These are phyloP conservation scores for Fusarium armeniacum DNA, from an alignment of 2,329 filamentous ascomycete species.

Conservation along the genomic window DNA sequence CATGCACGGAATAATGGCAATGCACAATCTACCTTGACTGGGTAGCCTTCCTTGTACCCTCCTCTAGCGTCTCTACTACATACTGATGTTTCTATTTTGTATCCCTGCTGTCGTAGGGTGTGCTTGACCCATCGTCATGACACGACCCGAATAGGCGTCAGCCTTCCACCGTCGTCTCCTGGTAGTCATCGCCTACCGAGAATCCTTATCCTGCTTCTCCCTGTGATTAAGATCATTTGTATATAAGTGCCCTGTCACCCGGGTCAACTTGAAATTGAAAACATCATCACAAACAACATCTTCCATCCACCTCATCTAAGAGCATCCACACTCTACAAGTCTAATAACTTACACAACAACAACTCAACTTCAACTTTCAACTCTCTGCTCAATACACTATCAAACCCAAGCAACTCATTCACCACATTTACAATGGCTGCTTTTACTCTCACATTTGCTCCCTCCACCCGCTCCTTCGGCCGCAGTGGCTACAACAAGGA, in stretches of 20 bases:
- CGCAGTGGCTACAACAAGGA: conserved; percentile 47
- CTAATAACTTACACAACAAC: conserved; percentile 10
- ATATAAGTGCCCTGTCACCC: conserved; percentile 38
- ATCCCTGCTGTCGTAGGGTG: conserved; percentile 30
- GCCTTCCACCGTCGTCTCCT: conserved; percentile 27
- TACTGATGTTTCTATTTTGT: conserved; percentile 44
- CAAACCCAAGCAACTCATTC: conserved; percentile 8
- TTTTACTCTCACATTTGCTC: conserved; percentile 47
- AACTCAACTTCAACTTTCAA: conserved; percentile 11
- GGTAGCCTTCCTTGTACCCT: conserved; percentile 21
- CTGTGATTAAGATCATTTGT: conserved; percentile 15
- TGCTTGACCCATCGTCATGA: conserved; percentile 34
- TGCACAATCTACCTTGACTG: conserved; percentile 21
- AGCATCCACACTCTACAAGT: conserved; percentile 23
- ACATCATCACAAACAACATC: conserved; percentile 35
- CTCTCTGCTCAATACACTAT: neutral
- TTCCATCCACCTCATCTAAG: conserved; percentile 14
- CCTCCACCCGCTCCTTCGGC: conserved; percentile 46
- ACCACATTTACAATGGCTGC: conserved; percentile 50
- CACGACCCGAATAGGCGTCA: conserved; percentile 41
- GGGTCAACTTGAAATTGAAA: conserved; percentile 11
- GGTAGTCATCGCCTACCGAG: conserved; percentile 17
- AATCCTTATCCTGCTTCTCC: conserved; percentile 24
- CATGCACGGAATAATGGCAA: conserved; percentile 31
- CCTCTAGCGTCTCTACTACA: conserved; percentile 1